Evolutionary conservation across 129 eudicot genomes (phyloP).

Genomic region (Calendula officinalis): DNA sequence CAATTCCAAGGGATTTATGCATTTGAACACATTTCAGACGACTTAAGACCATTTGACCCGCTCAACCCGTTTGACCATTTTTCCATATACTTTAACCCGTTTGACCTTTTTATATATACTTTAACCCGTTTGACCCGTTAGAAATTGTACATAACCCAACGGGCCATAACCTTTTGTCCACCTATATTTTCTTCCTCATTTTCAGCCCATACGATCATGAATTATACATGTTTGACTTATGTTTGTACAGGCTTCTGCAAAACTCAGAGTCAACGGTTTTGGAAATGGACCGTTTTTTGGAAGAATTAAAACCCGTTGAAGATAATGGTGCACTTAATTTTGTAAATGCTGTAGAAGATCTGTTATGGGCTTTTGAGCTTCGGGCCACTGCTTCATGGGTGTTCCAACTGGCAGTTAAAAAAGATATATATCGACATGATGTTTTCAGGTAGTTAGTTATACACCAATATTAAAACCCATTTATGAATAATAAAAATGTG

Average conservation of each 20-base stretch:
- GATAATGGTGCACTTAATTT: constrained; percentile 88
- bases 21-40: neutral
- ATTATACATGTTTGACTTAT: neutral
- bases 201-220: neutral
- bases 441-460: constrained; percentile 63
- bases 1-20: neutral
- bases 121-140: neutral
- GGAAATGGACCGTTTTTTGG: constrained; percentile 58
- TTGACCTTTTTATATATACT: neutral
- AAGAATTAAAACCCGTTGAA: constrained; percentile 57
- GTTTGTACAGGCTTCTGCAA: constrained; percentile 64
- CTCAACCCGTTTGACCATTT: neutral
- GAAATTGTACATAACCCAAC: neutral
- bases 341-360: constrained; percentile 87
- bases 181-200: constrained; percentile 7
- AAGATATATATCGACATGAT: constrained; percentile 61
- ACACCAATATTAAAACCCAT: neutral
- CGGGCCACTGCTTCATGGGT: constrained; percentile 98
- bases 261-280: constrained; percentile 56
- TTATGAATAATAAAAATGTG: too few species aligned
- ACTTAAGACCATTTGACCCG: neutral
- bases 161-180: neutral
- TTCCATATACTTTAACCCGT: too few species aligned
- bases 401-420: constrained; percentile 87
- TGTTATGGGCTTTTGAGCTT: constrained; percentile 92